Evolutionary conservation across 2,329 filamentous ascomycete genomes (phyloP), one percentile per base, ranked within the genome.

Genomic region (Biscogniauxia mediterranea): DNA sequence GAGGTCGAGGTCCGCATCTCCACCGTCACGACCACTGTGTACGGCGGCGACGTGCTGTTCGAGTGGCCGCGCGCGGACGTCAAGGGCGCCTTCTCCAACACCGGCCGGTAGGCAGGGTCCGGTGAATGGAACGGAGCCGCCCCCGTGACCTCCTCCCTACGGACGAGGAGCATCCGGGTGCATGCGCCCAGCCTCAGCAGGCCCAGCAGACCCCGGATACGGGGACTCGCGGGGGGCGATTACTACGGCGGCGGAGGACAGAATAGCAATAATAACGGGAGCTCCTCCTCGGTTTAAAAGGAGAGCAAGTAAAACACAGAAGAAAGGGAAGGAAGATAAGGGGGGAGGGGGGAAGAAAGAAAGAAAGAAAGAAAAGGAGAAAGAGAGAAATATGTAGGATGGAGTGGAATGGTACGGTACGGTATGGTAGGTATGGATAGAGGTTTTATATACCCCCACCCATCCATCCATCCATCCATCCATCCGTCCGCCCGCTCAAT

Each of bases 51-150:
- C 69, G 81, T 87, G 50, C 71, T 85, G 64, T 87, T 86, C 67
- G 87, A 89, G 74, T 89, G 86, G 86, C 85, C 85, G n/a, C 78
- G 85, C 61, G 77, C 78, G 15, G 87, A 89, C 68, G 85, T 88
- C 51, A 85, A 85, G 77, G 77, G 78, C 58, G 85, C 85, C 17
- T 89, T 89, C 69, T 58, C 69, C 54, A 68, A 62, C 61, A 69
- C 69, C 25, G 70, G 70, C 66, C 71, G 70, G 61, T 73, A 73
- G 70, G 69, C 63, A 66, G 65, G 68, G 64, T 66, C 69, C 52
- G 66, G 69, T 64, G 69, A 71, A 55, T 66, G 68, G 69, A 46
- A 25, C 9, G 50, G 50, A 26, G 20, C 6, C n/a, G 20, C 49
- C 8, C 9, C 49, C 8, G 13, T 7, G 3, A n/a, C 15, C 38